A percentile compares a stretch with the other conserved stretches of the same genome.
Conservation (phyloP, 1,284 basidiomycete species). For the Agaricales sp. region DNA sequence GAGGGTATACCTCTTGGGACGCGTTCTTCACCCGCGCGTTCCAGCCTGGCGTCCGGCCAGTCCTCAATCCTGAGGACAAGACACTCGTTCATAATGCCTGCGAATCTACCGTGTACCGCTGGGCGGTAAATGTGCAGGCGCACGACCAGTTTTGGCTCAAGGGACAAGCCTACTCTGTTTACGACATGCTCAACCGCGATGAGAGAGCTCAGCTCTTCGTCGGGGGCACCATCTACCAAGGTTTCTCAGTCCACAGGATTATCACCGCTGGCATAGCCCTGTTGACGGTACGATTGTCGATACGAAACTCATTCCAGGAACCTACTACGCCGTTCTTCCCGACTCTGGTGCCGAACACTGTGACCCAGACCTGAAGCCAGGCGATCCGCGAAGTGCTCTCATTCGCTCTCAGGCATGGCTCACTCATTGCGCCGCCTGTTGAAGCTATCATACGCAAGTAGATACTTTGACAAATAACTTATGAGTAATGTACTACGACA, state of each 20-base stretch:
- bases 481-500: no score
- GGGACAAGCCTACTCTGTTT: constrained; percentile 23
- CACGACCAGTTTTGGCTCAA: constrained; percentile 38
- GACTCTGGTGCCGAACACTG: constrained; percentile 8
- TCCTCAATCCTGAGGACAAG: constrained; percentile 24
- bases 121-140: constrained; percentile 20
- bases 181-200: constrained; percentile 21
- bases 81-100: constrained; percentile 32
- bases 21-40: constrained; percentile 42
- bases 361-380: constrained; percentile 5
- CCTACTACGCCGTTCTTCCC: constrained; percentile 36
- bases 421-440: constrained; percentile 14
- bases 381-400: constrained; percentile 7
- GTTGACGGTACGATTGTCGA: constrained; percentile 36
- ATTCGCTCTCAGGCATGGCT: constrained; percentile 21
- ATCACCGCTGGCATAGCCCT: constrained; percentile 48
- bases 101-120: constrained; percentile 33
- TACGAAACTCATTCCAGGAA: constrained; percentile 32
- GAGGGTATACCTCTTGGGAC: constrained; percentile 43
- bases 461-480: no score
- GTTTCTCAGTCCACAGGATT: constrained; percentile 35
- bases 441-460: no score
- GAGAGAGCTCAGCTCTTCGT: constrained; percentile 22
- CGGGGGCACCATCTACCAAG: constrained; percentile 45
- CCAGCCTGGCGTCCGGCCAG: constrained; percentile 26